These are phyloP conservation scores for Russula abietina DNA, from an alignment of 768 basidiomycete species.

Conservation along the genomic window DNA sequence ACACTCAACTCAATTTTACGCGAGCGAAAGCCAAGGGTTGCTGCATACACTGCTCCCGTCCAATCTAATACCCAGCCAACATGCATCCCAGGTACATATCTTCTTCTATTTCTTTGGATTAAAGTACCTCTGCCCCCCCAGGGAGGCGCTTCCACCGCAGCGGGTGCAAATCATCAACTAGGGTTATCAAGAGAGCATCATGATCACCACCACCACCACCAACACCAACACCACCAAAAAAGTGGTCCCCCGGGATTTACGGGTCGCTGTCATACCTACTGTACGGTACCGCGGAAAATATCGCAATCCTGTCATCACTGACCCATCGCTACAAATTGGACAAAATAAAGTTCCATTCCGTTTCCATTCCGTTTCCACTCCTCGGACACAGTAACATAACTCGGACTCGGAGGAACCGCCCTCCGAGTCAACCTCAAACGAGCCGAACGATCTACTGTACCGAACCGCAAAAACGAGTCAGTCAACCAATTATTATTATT, in stretches of 20 bases:
- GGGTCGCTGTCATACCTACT: too few species aligned
- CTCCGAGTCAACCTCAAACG: not conserved
- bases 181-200: not conserved
- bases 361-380: not conserved
- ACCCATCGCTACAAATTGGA: not conserved
- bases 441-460: not conserved
- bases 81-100: not conserved
- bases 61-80: not conserved
- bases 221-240: not conserved
- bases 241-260: not conserved
- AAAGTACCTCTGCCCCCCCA: not conserved
- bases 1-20: not conserved
- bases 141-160: too few species aligned
- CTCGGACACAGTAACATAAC: not conserved
- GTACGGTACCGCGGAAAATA: not conserved
- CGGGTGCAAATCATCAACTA: not conserved
- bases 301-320: too few species aligned
- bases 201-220: too few species aligned
- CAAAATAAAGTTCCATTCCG: not conserved
- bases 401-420: too few species aligned
- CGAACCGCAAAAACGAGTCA: not conserved
- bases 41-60: not conserved
- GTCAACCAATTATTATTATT: not conserved
- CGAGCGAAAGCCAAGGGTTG: not conserved
- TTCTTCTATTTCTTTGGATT: not conserved